A percentile compares a stretch with the other conserved stretches of the same genome.
Conservation (phyloP, 495 filamentous ascomycete genomes). For the Hypoxylon cercidicola region DNA sequence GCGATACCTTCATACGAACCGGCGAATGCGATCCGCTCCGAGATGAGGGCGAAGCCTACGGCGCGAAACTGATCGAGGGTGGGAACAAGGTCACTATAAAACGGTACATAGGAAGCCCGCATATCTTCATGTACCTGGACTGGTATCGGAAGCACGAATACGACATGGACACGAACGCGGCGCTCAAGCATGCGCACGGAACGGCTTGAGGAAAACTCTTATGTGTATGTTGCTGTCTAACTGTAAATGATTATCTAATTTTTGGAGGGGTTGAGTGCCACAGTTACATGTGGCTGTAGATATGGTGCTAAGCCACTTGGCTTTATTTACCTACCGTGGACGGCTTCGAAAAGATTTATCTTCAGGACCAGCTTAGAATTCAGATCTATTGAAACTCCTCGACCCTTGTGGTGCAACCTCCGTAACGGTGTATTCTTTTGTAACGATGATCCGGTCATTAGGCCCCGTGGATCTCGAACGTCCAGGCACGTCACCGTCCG, state of each 20-base stretch:
- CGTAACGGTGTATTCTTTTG: constrained; percentile 33
- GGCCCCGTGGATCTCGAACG: neutral
- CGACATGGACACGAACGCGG: constrained; percentile 47
- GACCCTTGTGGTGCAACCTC: constrained; percentile 6
- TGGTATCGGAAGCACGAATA: constrained; percentile 43
- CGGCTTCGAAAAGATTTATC: too few species aligned
- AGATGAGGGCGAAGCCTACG: constrained; percentile 65
- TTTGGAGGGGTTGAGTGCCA: too few species aligned
- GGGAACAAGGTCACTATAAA: constrained; percentile 60
- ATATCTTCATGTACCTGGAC: constrained; percentile 61
- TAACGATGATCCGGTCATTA: constrained; percentile 29
- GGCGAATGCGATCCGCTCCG: constrained; percentile 61
- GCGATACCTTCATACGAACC: constrained; percentile 60
- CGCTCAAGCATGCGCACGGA: constrained; percentile 48
- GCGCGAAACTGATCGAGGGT: constrained; percentile 54
- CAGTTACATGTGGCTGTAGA: too few species aligned
- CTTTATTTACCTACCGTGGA: too few species aligned
- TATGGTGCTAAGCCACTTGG: too few species aligned
- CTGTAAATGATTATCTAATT: neutral
- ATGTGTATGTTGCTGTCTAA: neutral
- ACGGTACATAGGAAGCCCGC: constrained; percentile 58
- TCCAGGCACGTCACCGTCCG: constrained; percentile 1
- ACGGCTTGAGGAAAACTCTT: constrained; percentile 1
- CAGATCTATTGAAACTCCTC: neutral
- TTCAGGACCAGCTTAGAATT: too few species aligned